phyloP scores from a whole-genome alignment of 78 protist species.

The Dictyostelium citrinum region DNA sequence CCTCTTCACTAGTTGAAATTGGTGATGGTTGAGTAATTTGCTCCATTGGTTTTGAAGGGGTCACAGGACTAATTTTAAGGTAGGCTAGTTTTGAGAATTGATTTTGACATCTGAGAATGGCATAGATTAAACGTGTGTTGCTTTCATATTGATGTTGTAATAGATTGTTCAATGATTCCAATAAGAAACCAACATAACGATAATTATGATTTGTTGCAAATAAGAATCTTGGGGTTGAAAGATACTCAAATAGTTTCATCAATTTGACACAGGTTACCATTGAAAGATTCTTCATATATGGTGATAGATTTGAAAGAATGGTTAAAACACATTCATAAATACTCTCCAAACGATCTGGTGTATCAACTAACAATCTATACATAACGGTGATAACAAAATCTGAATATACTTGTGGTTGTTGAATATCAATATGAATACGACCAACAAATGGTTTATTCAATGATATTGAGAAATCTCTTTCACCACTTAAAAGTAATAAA shows the following conservation, averaged over 20 bases:
- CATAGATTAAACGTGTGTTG: slow-evolving; percentile 76
- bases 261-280: slow-evolving; percentile 81
- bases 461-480: slow-evolving; percentile 82
- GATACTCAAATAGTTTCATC: slow-evolving; percentile 70
- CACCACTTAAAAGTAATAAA: slow-evolving; percentile 62
- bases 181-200: slow-evolving; percentile 55
- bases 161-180: slow-evolving; percentile 80
- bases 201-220: slow-evolving; percentile 68
- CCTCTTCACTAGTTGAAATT: neutral
- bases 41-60: neutral
- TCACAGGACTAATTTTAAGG: slow-evolving; percentile 37
- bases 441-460: slow-evolving; percentile 58
- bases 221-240: slow-evolving; percentile 53
- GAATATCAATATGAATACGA: slow-evolving; percentile 25
- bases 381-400: slow-evolving; percentile 62
- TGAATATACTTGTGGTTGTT: slow-evolving; percentile 37
- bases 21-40: slow-evolving; percentile 1
- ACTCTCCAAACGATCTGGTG: slow-evolving; percentile 40
- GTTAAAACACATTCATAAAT: slow-evolving; percentile 81
- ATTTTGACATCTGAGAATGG: slow-evolving; percentile 68
- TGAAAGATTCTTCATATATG: slow-evolving; percentile 83
- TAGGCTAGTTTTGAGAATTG: slow-evolving; percentile 60
- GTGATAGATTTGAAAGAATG: slow-evolving; percentile 81
- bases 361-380: slow-evolving; percentile 38
- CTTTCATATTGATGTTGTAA: slow-evolving; percentile 91